Conservation (phyloP, 225 moss, liverwort and hornwort species). For the Pseudoscleropodium purum region DNA sequence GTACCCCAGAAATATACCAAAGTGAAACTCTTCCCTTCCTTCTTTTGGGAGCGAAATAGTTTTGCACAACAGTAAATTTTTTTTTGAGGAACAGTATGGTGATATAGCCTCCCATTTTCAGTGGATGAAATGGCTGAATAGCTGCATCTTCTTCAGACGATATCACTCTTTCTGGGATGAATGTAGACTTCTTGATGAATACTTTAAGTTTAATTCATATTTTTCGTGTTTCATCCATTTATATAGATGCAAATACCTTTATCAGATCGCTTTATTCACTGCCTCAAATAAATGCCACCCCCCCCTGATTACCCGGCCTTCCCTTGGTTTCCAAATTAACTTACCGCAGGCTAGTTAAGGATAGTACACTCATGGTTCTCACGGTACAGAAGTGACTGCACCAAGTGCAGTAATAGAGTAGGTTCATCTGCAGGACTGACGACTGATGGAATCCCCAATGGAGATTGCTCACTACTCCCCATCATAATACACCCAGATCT, state of each 20-base stretch:
- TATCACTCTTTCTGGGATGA: no score
- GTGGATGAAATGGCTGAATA: background rate
- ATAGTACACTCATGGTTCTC: background rate
- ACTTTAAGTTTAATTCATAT: background rate
- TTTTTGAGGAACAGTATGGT: no score
- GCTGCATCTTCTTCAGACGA: background rate
- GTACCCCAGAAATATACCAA: background rate
- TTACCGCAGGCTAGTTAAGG: background rate
- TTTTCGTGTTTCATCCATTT: background rate
- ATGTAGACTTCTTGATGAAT: background rate
- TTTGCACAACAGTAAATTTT: no score
- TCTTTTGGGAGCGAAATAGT: background rate
- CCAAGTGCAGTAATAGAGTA: background rate
- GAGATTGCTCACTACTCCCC: background rate
- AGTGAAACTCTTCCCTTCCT: background rate
- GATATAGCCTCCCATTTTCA: rapidly evolving
- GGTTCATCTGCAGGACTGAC: background rate
- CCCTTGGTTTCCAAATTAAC: background rate
- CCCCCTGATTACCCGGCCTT: background rate
- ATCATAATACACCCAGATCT: conserved; percentile 18
- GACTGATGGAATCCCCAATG: background rate
- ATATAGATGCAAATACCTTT: background rate
- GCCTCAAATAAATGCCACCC: background rate
- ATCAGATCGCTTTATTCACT: background rate
- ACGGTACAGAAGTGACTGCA: background rate